Percentiles rank a stretch among this genome's conserved stretches.
Conservation (phyloP, 345 rosid genomes). For the Tarenaya hassleriana region DNA sequence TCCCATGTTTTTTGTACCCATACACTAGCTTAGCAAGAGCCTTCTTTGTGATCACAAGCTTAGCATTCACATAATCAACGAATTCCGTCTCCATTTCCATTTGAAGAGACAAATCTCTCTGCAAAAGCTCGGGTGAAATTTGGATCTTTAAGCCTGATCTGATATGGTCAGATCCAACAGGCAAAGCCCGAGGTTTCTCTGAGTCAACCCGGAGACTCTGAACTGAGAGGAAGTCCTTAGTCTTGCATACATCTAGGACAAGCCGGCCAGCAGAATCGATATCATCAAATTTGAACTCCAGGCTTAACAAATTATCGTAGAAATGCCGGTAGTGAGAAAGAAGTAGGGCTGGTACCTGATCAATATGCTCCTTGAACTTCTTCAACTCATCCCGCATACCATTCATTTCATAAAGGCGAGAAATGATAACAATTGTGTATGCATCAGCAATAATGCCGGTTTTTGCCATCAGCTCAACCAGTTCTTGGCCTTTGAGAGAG, state of each 20-base stretch:
- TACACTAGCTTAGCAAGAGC: constrained; percentile 59
- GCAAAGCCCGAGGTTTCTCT: constrained; percentile 38
- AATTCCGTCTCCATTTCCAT: constrained; percentile 35
- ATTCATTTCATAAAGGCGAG: constrained; percentile 62
- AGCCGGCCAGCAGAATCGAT: constrained; percentile 59
- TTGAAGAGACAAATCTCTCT: constrained; percentile 40
- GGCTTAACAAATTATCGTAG: constrained; percentile 59
- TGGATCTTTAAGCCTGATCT: constrained; percentile 53
- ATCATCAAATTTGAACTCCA: constrained; percentile 69
- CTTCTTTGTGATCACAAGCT: constrained; percentile 41
- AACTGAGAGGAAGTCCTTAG: constrained; percentile 19
- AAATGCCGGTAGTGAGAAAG: constrained; percentile 48
- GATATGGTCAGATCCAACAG: constrained; percentile 67
- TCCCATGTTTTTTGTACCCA: constrained; percentile 46
- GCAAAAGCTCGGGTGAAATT: constrained; percentile 45
- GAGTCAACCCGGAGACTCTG: constrained; percentile 22
- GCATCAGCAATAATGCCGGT: constrained; percentile 64
- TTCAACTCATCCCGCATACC: constrained; percentile 67
- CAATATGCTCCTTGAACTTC: constrained; percentile 53
- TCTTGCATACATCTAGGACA: constrained; percentile 40
- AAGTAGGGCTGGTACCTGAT: constrained; percentile 34
- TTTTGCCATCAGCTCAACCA: constrained; percentile 63
- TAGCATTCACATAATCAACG: constrained; percentile 40
- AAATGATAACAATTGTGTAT: constrained; percentile 47
- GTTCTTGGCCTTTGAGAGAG: constrained; percentile 63